Base-by-base conservation (phyloP, 2,329 filamentous ascomycete genomes). In the Fusarium irregulare region DNA sequence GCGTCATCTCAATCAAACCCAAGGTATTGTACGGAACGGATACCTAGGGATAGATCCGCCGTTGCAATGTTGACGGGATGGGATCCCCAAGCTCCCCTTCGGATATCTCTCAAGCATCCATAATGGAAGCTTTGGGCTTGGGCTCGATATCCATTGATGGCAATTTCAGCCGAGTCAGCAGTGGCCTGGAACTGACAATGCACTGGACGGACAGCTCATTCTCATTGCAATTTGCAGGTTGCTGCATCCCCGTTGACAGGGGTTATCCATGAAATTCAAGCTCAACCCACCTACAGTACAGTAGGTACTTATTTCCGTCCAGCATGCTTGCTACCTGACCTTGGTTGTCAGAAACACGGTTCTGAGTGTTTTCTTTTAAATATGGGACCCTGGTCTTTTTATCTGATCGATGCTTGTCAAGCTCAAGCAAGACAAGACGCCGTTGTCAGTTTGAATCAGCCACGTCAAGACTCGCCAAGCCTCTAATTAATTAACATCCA, bases 141-240 rank as follows among this genome's bases (percentile, higher is more conserved):
- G 66, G 66, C 61, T 70, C 54, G 40, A 48, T 53, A 58, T 66
- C 27, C 27, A 28, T 32, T 13, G 56, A 69, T 66, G 51, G 60
- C 44, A 71, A 71, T 71, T 49, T 69, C 67, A 60, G 68, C 64
- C 68, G 51, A 71, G 64, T 55, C 59, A 68, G 68, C 46, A 42
- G 56, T 63, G 57, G 50, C 62, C 50, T 58, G 46, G 41, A 61
- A 68, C 46, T 54, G 64, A 45, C 59, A 61, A 70, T 68, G 64
- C 68, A 71, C 64, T 71, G 64, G 34, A 37, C 18, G 59, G 34
- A 37, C 34, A 37, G 34, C 34, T 37, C 34, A 37, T 37, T 37
- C 67, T 53, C 58, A 68, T 56, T 50, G 67, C 67, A 70, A 18
- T 18, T 37, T 37, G 34, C 67, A 70, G 34, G 34, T n/a, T 37